Evolutionary conservation across 345 rosid genomes (phyloP), one percentile per base, ranked within the genome.

Genomic region (Microcos paniculata): DNA sequence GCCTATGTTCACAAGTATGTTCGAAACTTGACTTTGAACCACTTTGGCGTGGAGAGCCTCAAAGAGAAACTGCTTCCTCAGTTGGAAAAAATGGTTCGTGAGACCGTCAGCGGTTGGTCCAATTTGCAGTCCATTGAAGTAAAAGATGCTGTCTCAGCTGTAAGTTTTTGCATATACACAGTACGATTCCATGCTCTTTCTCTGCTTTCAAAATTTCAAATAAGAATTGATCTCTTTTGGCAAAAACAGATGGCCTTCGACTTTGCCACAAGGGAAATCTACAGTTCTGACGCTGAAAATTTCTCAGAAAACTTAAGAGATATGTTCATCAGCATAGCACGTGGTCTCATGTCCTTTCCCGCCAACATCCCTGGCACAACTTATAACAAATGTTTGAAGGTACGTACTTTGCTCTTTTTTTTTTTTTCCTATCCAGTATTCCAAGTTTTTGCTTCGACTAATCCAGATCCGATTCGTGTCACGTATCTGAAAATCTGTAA

Each of bases 331-430:
- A 21, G n/a, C 14, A 6, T 86, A 12, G 1, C 42, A 3, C 0
- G 28, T 13, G 75, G 79, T 11, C 71, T 79, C 23, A 19, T 83
- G 71, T 79, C 87, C 38, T 72, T 85, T 53, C 87, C 89, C 7
- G 11, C 80, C 56, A 80, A 86, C 42, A 42, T 83, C 14, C 85
- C 84, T 24, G 85, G 87, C 35, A 86, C 87, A 1, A 56, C 77
- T 1, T 81, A 74, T 59, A 67, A 84, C 46, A 82, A 78, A 40
- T 81, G 87, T 73, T 53, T 84, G n/a, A n/a, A n/a, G n/a, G n/a
- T n/a, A n/a, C n/a, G n/a, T n/a, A n/a, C n/a, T n/a, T n/a, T n/a
- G n/a, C n/a, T n/a, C n/a, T n/a, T n/a, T n/a, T n/a, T n/a, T n/a
- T n/a, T n/a, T n/a, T n/a, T n/a, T n/a, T n/a, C n/a, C n/a, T n/a